Conservation (phyloP, 495 filamentous ascomycete species). For the Trichoderma virens region DNA sequence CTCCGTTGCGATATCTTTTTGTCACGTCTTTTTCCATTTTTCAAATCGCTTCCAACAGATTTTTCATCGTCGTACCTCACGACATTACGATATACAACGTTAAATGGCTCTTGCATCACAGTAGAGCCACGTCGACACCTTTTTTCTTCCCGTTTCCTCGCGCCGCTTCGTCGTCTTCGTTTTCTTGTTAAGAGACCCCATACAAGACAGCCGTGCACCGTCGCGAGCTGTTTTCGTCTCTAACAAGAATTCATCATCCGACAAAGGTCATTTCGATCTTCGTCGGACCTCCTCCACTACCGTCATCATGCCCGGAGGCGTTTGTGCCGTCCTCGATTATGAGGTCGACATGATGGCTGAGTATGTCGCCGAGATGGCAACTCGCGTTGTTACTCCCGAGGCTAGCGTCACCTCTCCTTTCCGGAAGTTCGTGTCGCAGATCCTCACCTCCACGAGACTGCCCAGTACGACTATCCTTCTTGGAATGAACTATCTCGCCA, state of each 20-base stretch:
- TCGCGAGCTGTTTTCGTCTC: constrained; percentile 4
- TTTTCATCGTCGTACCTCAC: not conserved
- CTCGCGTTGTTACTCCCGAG: constrained; percentile 67
- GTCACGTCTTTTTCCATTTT: not conserved
- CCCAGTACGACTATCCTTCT: constrained; percentile 93
- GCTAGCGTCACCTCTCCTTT: constrained; percentile 64
- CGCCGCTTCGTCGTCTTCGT: not conserved
- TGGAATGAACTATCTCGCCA: constrained; percentile 82
- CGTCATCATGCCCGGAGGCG: constrained; percentile 60
- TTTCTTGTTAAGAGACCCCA: not conserved
- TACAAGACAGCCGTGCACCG: not conserved
- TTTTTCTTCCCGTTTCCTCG: not conserved
- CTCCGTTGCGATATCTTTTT: not conserved
- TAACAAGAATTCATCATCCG: constrained; percentile 9
- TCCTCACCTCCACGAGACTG: constrained; percentile 87
- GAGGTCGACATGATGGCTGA: constrained; percentile 98
- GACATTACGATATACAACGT: not conserved
- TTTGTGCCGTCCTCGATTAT: constrained; percentile 94
- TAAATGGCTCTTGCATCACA: constrained; percentile 9
- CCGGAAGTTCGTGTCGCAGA: constrained; percentile 90
- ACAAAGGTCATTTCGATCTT: constrained; percentile 11
- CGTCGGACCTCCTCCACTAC: constrained; percentile 8
- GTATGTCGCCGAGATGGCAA: constrained; percentile 90
- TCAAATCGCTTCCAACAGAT: not conserved
- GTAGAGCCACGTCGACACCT: constrained; percentile 4